Base-by-base conservation (phyloP, 495 filamentous ascomycete species). In the Xylaria venustula region DNA sequence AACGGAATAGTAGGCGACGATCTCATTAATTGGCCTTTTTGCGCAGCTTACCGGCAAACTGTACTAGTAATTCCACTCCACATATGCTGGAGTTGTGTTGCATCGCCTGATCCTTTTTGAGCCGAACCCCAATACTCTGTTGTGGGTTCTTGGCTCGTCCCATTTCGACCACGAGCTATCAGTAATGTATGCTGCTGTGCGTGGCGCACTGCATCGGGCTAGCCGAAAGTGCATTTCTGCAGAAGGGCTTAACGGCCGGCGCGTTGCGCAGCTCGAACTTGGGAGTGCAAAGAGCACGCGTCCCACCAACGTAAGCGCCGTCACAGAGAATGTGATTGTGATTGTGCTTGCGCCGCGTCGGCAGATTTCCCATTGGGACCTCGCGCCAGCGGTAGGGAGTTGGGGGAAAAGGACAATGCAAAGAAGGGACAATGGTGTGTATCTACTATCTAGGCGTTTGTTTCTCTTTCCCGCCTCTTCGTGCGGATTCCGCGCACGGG, bases 321-420 rank as follows among this genome's bases (percentile, higher is more conserved):
- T 3, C 11, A 12, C 5, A 40, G n/a, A 34, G 28, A 34, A 19
- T 60, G 57, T 60, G 57, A 61, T 60, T 45, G 57, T 53, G 49
- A 53, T 34, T 11, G 30, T 34, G 30, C 30, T 26, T 61, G 57
- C 47, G 47, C 49, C 30, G 58, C 58, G 28, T 54, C 48, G 58
- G 58, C 58, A 53, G 48, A 60, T 60, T 1, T 60, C 49, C 49
- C 22, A 60, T 60, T 60, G 57, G 57, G 36, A 48, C 30, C 30
- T 34, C 30, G n/a, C n/a, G n/a, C n/a, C n/a, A n/a, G n/a, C n/a
- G n/a, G n/a, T n/a, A n/a, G n/a, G n/a, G n/a, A n/a, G n/a, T n/a
- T n/a, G n/a, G n/a, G n/a, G n/a, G n/a, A n/a, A n/a, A n/a, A 51
- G 22, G 26, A 26, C 17, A 19, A 23, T 23, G 3, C 2, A 28